Base-by-base conservation (phyloP, 768 basidiomycete species). In the Russula sp. region DNA sequence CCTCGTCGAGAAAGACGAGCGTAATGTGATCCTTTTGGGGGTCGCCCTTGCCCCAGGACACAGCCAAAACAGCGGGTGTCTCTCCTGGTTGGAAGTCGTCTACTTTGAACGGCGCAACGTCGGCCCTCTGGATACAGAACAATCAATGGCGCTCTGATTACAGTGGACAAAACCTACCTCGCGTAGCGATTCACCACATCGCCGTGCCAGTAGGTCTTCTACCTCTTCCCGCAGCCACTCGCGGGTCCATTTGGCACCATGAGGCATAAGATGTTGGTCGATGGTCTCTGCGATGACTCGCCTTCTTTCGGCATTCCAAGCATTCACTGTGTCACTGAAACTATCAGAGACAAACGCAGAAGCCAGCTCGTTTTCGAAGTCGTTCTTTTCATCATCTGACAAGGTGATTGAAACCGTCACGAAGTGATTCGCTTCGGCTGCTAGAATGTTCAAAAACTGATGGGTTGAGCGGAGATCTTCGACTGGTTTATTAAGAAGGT, bases 41-140 rank as follows among this genome's bases (percentile, higher is more conserved):
- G 69, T 97, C 94, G 42, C 97, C 97, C 75, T 91, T 88, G 42
- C 97, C 97, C 87, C 93, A 94, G 7, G 95, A 96, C 61, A 96
- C 74, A 3, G 95, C 91, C 47, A 99, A 80, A 22, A 98, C 93
- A 22, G 87, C 80, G 53, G 94, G 75, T 45, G 82, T 77, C 70
- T 91, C 84, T 13, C 91, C 94, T 57, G 79, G 75, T 60, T 83
- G 85, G 76, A 89, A 84, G 7, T 81, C 80, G 0, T 78, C 74
- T 5, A 82, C 82, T 31, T 75, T 71, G 69, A 83, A 94, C 1
- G 95, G 91, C 6, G 88, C 88, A 9, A 89, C 84, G 71, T 95
- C 88, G 68, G 94, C 81, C 57, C 91, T 84, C 94, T 97, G 69
- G 16, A 14, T 6, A 27, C 27, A 22, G 65, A 50, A 32, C n/a